Evolutionary conservation across 305 asterid genomes (phyloP), one percentile per base, ranked within the genome.

Genomic region (Euphrasia arctica): DNA sequence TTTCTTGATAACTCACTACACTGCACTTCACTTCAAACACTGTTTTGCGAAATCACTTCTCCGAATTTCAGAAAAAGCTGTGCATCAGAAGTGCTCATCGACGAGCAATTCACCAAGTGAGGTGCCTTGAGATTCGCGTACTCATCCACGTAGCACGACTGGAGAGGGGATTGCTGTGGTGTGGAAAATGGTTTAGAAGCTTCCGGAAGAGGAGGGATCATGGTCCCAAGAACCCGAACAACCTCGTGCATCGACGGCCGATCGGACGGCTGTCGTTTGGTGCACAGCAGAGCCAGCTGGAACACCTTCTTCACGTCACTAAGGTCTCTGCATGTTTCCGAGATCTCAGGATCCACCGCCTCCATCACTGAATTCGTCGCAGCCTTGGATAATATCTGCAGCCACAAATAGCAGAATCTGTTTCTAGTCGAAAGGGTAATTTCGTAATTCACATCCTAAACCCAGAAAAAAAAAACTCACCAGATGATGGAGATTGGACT

Each of bases 211-310:
- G 72, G 63, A 0, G 90, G 88, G 50, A 72, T 63, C 52, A 93
- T 64, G 58, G 87, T 79, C 10, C 82, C 86, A 0, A 93, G 87
- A 0, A 93, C 97, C 4, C 97, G 78, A 12, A 86, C 92, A 2
- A 90, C 97, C 56, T 93, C 95, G 1, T 93, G 96, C 99, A 90
- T 93, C 0, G 89, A 80, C 4, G 99, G 99, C 77, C 99, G 73
- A 64, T 90, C 99, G 0, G 74, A 74, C 1, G 95, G 96, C 73
- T 83, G 97, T 22, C 85, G 74, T 82, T 86, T 93, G 47, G 92
- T 78, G 87, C 99, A 93, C 7, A 93, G 70, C 13, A 93, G 96
- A 1, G 96, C 96, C 3, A 93, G 97, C 72, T 93, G 99, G 18
- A 93, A 93, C 9, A 90, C 91, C 74, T 93, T 93, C 76, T 90